Percentiles rank a stretch among this genome's conserved stretches.
Evolutionary conservation across 228 moss, liverwort and hornwort genomes (phyloP).

Genomic region (Sphagnum magellanicum): DNA sequence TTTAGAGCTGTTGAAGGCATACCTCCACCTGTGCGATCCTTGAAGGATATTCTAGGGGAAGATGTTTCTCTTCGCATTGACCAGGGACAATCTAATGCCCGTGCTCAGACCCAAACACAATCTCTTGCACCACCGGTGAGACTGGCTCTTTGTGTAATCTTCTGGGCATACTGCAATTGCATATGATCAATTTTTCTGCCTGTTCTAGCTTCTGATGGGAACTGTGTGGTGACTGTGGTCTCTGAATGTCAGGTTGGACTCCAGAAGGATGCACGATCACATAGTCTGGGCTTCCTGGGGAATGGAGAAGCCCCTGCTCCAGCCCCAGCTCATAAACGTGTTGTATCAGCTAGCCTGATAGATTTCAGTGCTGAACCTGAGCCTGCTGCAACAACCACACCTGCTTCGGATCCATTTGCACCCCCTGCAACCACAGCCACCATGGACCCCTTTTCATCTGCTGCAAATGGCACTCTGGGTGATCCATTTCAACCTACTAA

Average conservation of each 20-base stretch:
- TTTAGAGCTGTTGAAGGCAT: slow-evolving; percentile 62
- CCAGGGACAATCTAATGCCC: background rate
- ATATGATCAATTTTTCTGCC: too few species aligned
- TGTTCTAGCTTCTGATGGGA: too few species aligned
- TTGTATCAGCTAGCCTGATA: slow-evolving; percentile 71
- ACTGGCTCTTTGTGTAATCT: too few species aligned
- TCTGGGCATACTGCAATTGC: too few species aligned
- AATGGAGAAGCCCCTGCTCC: slow-evolving; percentile 27
- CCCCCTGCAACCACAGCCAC: slow-evolving; percentile 67
- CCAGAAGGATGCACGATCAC: slow-evolving; percentile 47
- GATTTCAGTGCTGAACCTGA: slow-evolving; percentile 67
- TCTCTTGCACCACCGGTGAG: background rate
- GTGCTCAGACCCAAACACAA: background rate
- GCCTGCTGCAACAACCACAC: slow-evolving; percentile 16
- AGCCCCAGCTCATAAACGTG: slow-evolving; percentile 43
- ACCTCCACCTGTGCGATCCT: slow-evolving; percentile 71
- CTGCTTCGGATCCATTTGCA: slow-evolving; percentile 50
- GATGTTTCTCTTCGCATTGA: slow-evolving; percentile 77
- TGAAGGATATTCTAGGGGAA: slow-evolving; percentile 81
- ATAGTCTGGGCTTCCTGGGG: slow-evolving; percentile 61
- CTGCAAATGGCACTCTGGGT: too few species aligned
- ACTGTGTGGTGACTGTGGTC: background rate
- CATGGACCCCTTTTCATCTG: slow-evolving; percentile 9
- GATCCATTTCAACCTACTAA: too few species aligned
- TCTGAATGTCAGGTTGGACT: slow-evolving; percentile 44